Conservation (phyloP, 2,329 filamentous ascomycete genomes). For the Xylaria polymorpha region DNA sequence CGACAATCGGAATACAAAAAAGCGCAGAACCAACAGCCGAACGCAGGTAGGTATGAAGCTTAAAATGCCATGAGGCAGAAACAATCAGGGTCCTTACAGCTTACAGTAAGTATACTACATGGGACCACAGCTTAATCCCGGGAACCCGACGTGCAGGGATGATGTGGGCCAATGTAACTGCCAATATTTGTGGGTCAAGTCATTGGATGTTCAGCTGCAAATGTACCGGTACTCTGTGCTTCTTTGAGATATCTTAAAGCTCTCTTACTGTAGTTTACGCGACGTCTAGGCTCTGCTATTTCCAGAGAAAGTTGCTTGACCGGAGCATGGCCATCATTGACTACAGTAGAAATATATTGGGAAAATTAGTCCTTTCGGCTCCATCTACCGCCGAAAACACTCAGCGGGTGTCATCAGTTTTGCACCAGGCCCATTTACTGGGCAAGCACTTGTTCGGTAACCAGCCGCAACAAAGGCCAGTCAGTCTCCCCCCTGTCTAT, state of each 20-base stretch:
- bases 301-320: not conserved
- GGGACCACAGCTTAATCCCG: no score
- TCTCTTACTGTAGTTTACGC: not conserved
- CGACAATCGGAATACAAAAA: slow-evolving; percentile 1
- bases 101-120: no score
- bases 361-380: not conserved
- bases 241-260: not conserved
- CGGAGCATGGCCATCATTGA: not conserved
- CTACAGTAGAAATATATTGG: no score
- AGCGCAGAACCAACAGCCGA: not conserved
- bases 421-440: no score
- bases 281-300: not conserved
- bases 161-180: not conserved
- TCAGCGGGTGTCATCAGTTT: no score
- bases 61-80: not conserved
- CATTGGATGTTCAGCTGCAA: not conserved
- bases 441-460: no score
- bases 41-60: slow-evolving; percentile 1
- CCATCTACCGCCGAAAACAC: not conserved
- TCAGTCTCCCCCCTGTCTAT: no score
- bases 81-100: not conserved
- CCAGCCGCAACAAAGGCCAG: not conserved
- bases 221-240: no score
- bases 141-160: not conserved
- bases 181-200: not conserved